Evolutionary conservation across 2,329 filamentous ascomycete genomes (phyloP), one percentile per base, ranked within the genome.

Genomic region (Aspergillus hiratsukae): DNA sequence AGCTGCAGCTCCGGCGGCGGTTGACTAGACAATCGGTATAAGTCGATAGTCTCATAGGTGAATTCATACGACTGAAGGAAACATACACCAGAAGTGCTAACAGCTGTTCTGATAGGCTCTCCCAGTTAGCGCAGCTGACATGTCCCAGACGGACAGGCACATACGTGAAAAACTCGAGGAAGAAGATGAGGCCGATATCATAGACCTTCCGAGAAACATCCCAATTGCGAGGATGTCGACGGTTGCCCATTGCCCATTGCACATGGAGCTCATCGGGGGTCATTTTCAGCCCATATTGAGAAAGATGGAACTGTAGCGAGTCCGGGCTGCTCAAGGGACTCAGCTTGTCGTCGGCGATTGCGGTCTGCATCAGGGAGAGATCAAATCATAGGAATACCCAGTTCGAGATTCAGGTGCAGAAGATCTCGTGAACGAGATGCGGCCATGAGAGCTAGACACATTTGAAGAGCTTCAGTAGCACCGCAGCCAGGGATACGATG

Each of bases 81-180:
- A 69, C 69, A 54, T 57, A 72, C 70, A 40, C 71, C 71, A 31
- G 70, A 68, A 6, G 70, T 72, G 55, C 71, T 73, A 40, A 68
- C 64, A 25, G 70, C 69, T 45, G 71, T 73, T 53, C 71, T 73
- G 35, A 54, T 40, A 17, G 49, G 54, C 19, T 31, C 27, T 28
- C 10, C 48, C 43, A 21, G 49, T 69, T 53, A 64, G 61, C 49
- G 40, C 9, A 46, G 14, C 21, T 40, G 21, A 29, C 51, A 17
- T 7, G 46, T 27, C n/a, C 48, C 17, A 51, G 14, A 27, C 4
- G 35, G 23, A 31, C 10, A 41, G 6, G 10, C 19, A 51, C 66
- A 35, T 64, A 73, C 70, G 70, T 66, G 48, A 72, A 69, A 27
- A 73, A 66, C 56, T 72, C 69, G 43, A 72, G 54, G 11, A 66